phyloP scores from a whole-genome alignment of 2,329 filamentous ascomycete species.

The Pezicula radicicola region DNA sequence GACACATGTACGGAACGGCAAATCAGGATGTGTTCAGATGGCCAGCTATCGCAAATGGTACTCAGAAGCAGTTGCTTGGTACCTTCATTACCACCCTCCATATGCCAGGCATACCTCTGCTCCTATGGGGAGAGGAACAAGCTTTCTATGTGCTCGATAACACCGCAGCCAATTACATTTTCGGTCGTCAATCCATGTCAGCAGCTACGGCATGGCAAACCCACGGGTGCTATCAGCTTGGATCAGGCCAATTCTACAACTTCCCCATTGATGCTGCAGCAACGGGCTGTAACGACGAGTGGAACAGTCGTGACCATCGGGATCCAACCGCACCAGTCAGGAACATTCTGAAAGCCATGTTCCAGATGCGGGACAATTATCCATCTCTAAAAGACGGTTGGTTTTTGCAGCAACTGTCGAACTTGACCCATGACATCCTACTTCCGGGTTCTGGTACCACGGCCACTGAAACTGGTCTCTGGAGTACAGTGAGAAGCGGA shows the following conservation, averaged over 20 bases:
- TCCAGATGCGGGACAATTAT: conserved; percentile 52
- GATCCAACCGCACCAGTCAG: conserved; percentile 59
- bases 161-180: conserved; percentile 62
- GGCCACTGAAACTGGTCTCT: conserved; percentile 55
- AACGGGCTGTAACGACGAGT: conserved; percentile 53
- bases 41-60: conserved; percentile 56
- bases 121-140: conserved; percentile 67
- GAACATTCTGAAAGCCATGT: conserved; percentile 60
- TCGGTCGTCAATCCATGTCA: conserved; percentile 60
- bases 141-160: conserved; percentile 62
- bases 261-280: conserved; percentile 53
- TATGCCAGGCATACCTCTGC: conserved; percentile 56
- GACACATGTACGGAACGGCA: conserved; percentile 54
- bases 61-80: conserved; percentile 52
- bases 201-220: conserved; percentile 59
- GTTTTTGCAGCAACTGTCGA: conserved; percentile 51
- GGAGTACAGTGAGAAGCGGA: conserved; percentile 51
- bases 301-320: conserved; percentile 56
- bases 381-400: conserved; percentile 60
- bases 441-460: conserved; percentile 48
- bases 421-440: conserved; percentile 46
- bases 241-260: conserved; percentile 52
- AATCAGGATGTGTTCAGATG: conserved; percentile 63
- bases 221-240: conserved; percentile 59
- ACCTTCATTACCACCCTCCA: conserved; percentile 57